These are phyloP conservation scores for Myriosclerotinia curreyana DNA, from an alignment of 2,329 filamentous ascomycete species.

Conservation along the genomic window DNA sequence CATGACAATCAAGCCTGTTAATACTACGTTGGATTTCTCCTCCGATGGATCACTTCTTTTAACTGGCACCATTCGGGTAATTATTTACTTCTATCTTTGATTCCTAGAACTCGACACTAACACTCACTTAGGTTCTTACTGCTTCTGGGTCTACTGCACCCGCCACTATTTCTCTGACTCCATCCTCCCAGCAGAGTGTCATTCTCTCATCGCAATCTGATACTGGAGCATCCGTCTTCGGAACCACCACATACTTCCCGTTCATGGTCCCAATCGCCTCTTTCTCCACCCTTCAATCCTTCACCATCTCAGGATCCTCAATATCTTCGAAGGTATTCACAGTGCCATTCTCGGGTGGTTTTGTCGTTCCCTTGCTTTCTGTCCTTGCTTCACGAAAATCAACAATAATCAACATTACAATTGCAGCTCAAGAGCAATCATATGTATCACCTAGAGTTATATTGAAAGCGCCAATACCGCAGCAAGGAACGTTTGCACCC, in stretches of 20 bases:
- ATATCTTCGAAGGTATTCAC: conserved; percentile 21
- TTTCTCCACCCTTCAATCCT: conserved; percentile 23
- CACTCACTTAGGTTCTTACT: conserved; percentile 22
- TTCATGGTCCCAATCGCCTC: conserved; percentile 24
- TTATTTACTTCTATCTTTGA: not conserved
- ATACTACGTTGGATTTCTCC: conserved; percentile 34
- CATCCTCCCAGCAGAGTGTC: conserved; percentile 6
- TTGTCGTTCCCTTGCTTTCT: conserved; percentile 27
- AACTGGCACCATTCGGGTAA: conserved; percentile 30
- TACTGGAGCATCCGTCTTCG: conserved; percentile 26
- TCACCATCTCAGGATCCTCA: conserved; percentile 18
- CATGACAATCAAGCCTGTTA: conserved; percentile 57
- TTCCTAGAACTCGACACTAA: not conserved
- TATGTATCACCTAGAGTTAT: conserved; percentile 15
- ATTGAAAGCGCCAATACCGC: conserved; percentile 25
- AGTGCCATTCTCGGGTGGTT: conserved; percentile 19
- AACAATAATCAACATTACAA: conserved; percentile 24
- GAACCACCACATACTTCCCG: conserved; percentile 28
- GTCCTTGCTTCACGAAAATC: conserved; percentile 14
- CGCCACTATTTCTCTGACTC: conserved; percentile 11
- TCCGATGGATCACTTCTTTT: conserved; percentile 25
- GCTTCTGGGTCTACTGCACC: conserved; percentile 9
- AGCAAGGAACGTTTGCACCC: conserved; percentile 26
- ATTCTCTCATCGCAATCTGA: conserved; percentile 22
- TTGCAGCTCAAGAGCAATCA: conserved; percentile 13